phyloP scores from a whole-genome alignment of 169 alveolate genomes.

The Eimeria zaria region DNA sequence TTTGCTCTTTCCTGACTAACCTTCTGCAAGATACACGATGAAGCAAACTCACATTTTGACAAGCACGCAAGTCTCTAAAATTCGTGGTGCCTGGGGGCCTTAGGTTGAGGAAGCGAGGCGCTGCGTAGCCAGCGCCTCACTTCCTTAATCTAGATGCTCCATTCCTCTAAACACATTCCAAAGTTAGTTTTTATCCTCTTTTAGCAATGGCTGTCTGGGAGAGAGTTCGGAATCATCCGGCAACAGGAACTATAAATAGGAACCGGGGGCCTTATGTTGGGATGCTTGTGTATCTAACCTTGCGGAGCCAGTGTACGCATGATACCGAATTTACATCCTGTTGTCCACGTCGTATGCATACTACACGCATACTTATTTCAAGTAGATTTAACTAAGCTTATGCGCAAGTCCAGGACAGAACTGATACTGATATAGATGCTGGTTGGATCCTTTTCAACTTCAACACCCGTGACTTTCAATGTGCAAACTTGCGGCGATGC shows the following conservation, averaged over 20 bases:
- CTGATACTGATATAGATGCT: neutral
- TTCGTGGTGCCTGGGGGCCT: neutral
- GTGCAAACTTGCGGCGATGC: neutral
- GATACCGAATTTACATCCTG: neutral
- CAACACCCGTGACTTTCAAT: neutral
- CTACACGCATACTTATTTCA: no score
- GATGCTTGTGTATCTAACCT: neutral
- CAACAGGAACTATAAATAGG: neutral
- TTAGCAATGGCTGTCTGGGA: neutral
- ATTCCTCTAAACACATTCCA: neutral
- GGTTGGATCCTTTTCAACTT: neutral
- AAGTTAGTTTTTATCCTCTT: neutral
- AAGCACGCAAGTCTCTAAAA: neutral
- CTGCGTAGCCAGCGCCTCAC: no score
- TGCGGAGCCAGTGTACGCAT: neutral
- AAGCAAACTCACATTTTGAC: neutral
- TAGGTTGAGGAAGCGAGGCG: neutral
- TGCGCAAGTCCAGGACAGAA: neutral
- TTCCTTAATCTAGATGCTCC: no score
- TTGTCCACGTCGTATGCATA: no score
- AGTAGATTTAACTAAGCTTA: no score
- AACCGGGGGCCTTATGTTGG: neutral
- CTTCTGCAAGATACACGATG: neutral
- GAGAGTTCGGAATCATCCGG: neutral
- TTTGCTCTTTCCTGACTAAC: neutral